Conservation (phyloP, 306 rosid species). For the Medicago arabica region DNA sequence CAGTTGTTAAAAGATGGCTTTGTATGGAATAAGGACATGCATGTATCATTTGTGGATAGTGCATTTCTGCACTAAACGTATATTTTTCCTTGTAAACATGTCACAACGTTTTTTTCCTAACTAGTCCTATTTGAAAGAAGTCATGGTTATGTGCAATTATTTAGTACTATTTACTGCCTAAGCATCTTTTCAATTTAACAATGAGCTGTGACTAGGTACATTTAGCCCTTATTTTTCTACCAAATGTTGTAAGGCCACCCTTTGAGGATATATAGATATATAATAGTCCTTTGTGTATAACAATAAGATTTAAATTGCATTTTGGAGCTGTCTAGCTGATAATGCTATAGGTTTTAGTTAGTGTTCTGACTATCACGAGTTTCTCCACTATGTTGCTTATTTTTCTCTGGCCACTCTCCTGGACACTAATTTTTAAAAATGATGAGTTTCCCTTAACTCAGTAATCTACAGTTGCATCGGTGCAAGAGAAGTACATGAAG, state of each 20-base stretch:
- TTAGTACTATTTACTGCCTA: too few species aligned
- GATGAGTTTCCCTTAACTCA: constrained; percentile 57
- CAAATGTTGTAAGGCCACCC: neutral
- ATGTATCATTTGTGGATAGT: neutral
- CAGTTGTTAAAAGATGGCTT: neutral
- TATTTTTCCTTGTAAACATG: neutral
- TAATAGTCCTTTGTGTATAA: neutral
- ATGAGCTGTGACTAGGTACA: too few species aligned
- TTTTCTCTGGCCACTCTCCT: constrained; percentile 16
- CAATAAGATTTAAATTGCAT: neutral
- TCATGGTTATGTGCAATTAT: too few species aligned
- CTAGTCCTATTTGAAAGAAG: neutral
- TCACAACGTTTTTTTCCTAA: neutral
- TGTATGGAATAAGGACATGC: neutral
- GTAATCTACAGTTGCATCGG: constrained; percentile 85
- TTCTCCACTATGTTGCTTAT: constrained; percentile 18
- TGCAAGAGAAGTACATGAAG: constrained; percentile 95
- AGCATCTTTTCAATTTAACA: too few species aligned
- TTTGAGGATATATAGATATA: neutral
- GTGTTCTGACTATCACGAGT: constrained; percentile 15
- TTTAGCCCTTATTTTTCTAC: neutral
- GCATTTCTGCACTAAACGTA: neutral
- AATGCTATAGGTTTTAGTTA: neutral
- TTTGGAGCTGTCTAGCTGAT: neutral
- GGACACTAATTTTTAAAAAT: neutral